phyloP scores from a whole-genome alignment of 116 monocot genomes.

The Posidonia oceanica region DNA sequence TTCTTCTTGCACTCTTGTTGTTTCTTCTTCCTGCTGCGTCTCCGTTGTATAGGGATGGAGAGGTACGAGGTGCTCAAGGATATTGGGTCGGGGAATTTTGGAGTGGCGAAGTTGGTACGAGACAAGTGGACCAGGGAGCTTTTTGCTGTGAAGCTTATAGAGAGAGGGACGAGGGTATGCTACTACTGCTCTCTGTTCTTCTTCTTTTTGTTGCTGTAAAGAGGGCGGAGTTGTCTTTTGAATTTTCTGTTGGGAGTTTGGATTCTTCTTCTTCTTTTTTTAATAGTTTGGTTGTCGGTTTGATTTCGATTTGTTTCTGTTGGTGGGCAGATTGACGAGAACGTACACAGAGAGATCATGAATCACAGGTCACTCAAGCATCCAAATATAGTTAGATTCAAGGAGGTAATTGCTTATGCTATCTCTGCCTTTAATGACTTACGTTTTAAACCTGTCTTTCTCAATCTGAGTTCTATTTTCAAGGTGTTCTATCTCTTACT shows the following conservation, averaged over 20 bases:
- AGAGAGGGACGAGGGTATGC: constrained; percentile 42
- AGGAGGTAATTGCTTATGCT: constrained; percentile 36
- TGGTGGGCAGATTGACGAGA: constrained; percentile 67
- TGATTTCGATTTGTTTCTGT: not conserved
- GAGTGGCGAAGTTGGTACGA: constrained; percentile 70
- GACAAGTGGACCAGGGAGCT: constrained; percentile 51
- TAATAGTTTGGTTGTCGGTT: not conserved
- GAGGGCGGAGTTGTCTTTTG: not conserved
- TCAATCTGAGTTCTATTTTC: not conserved
- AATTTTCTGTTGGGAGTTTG: not conserved
- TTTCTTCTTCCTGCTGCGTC: not conserved
- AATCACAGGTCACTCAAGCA: constrained; percentile 68
- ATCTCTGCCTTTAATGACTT: not conserved
- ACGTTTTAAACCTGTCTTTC: not conserved
- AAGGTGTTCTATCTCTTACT: too few relatives aligned
- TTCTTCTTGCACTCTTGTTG: too few relatives aligned
- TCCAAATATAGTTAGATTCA: constrained; percentile 78
- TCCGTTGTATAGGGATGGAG: constrained; percentile 15
- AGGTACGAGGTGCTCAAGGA: constrained; percentile 58
- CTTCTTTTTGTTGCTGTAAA: not conserved
- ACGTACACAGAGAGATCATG: constrained; percentile 76
- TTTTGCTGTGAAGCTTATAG: constrained; percentile 74
- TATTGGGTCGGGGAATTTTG: constrained; percentile 84
- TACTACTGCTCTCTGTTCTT: not conserved
- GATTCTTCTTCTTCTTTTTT: not conserved